phyloP scores from a whole-genome alignment of 2,329 filamentous ascomycete species.

The Arthrobotrys entomopaga region DNA sequence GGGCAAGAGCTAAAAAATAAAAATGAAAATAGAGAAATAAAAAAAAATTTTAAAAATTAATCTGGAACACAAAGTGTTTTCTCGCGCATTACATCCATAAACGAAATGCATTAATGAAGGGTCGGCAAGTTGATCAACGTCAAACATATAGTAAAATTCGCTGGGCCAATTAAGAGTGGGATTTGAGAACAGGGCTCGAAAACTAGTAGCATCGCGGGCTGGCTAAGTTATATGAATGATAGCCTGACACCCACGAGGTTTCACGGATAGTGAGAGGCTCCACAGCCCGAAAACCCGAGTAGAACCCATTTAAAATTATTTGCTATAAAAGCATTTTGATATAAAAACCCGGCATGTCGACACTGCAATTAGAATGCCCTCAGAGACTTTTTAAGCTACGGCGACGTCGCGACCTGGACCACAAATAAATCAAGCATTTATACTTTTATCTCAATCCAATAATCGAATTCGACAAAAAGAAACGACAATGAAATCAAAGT shows the following conservation, averaged over 20 bases:
- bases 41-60: background rate
- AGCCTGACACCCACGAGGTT: constrained; percentile 7
- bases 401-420: too few relatives aligned
- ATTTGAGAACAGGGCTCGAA: constrained; percentile 10
- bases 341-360: too few relatives aligned
- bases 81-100: background rate
- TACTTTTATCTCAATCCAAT: too few relatives aligned
- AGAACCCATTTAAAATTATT: background rate
- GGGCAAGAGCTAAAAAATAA: background rate
- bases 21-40: background rate
- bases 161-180: background rate
- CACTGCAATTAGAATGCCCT: too few relatives aligned
- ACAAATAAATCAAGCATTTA: too few relatives aligned
- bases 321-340: background rate
- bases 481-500: constrained; percentile 38
- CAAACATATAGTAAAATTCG: constrained; percentile 20
- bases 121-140: constrained; percentile 28
- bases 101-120: constrained; percentile 27
- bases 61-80: background rate
- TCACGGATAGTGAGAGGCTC: constrained; percentile 19
- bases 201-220: constrained; percentile 22
- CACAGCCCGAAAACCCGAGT: constrained; percentile 20
- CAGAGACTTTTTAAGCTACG: too few relatives aligned
- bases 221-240: background rate
- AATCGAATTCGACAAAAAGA: background rate